These are phyloP conservation scores for Metschnikowia bowlesiae DNA, from an alignment of 805 yeast species.

Conservation along the genomic window DNA sequence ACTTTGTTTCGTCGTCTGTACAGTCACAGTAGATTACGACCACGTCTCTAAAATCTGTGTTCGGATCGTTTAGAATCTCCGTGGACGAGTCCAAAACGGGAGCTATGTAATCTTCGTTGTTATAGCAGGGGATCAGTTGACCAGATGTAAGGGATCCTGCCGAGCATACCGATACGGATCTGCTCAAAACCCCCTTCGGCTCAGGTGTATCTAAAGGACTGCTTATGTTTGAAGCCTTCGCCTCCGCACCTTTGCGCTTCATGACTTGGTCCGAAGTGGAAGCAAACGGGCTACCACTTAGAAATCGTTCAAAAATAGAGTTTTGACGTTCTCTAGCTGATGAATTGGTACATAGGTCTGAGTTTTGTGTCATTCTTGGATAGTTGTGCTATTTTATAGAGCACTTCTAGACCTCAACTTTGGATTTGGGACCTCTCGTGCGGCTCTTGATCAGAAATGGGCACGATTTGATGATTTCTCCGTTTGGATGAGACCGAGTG, in stretches of 20 bases:
- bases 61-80: conserved; percentile 27
- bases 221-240: background rate
- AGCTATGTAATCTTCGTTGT: conserved; percentile 26
- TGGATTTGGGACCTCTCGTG: background rate
- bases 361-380: background rate
- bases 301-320: conserved; percentile 7
- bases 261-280: background rate
- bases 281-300: conserved; percentile 2
- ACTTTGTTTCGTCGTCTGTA: background rate
- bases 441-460: background rate
- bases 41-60: conserved; percentile 21
- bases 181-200: background rate
- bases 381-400: background rate
- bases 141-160: conserved; percentile 1
- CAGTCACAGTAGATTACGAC: conserved; percentile 17
- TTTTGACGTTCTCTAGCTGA: conserved; percentile 1
- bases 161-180: conserved; percentile 7
- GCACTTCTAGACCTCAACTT: background rate
- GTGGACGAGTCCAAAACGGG: conserved; percentile 31
- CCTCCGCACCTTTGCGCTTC: background rate
- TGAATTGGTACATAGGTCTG: background rate
- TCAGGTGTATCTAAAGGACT: background rate
- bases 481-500: background rate
- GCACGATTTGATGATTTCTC: background rate
- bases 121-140: conserved; percentile 17